Percentiles rank a stretch among this genome's conserved stretches.
Evolutionary conservation across 345 rosid species (phyloP).

Genomic region (Dovyalis caffra): DNA sequence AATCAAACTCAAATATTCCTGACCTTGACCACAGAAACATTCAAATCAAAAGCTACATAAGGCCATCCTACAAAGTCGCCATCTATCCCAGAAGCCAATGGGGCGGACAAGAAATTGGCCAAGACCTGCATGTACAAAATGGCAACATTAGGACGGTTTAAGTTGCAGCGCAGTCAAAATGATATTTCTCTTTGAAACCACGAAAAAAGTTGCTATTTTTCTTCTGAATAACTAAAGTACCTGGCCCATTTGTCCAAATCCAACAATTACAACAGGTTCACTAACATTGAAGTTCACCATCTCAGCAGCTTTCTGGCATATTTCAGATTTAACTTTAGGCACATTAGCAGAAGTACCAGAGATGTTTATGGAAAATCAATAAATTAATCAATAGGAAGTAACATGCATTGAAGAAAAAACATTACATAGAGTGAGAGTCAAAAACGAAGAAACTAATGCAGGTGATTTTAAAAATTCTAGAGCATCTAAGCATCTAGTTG

Average conservation of each 20-base stretch:
- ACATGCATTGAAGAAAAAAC: neutral
- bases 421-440: neutral
- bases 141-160: slow-evolving; percentile 1
- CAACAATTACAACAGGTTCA: slow-evolving; percentile 86
- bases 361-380: neutral
- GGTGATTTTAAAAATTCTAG: neutral
- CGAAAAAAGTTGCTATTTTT: neutral
- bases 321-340: slow-evolving; percentile 5
- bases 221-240: slow-evolving; percentile 27
- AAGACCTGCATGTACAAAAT: slow-evolving; percentile 56
- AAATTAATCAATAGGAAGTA: neutral
- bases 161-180: neutral
- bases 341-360: slow-evolving; percentile 2
- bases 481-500: neutral
- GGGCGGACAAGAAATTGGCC: slow-evolving; percentile 87
- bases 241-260: slow-evolving; percentile 99
- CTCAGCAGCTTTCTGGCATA: slow-evolving; percentile 53
- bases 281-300: slow-evolving; percentile 65
- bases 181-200: neutral
- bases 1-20: slow-evolving; percentile 7
- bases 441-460: no score
- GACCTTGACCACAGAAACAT: slow-evolving; percentile 90
- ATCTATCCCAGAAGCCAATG: slow-evolving; percentile 70
- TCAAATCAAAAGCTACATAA: slow-evolving; percentile 87
- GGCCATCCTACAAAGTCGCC: slow-evolving; percentile 62